Evolutionary conservation across 352 stramenopile species (phyloP), one percentile per base, ranked within the genome.

Genomic region (Phytopythium delawarense): DNA sequence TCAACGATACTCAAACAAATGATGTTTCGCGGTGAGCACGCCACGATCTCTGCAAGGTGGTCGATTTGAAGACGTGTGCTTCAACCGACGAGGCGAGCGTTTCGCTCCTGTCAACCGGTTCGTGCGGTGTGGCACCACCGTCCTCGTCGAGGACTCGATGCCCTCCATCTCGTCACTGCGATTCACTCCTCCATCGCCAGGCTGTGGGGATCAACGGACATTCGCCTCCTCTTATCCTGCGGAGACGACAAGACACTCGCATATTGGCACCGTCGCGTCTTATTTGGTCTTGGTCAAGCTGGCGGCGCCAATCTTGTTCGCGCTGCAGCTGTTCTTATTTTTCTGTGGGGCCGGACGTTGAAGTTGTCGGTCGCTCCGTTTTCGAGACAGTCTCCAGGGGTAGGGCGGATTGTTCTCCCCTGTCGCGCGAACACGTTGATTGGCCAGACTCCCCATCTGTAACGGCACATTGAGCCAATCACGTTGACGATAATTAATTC

Each of bases 321-420:
- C 5, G 42, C 6, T 23, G 7, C 34, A 12, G 34, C 11, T 39
- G 34, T 48, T 48, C 42, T 25, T 25, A 11, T 25, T 48, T 48
- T n/a, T 28, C 25, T 28, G 25, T 28, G 25, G 25, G 39, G 39
- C 11, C 6, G 50, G 28, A 56, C 23, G 50, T 56, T 56, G 50
- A 56, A 56, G 50, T 56, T 56, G 50, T 40, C 8, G 7, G 50
- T 0, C 16, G 46, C 28, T 37, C 50, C 28, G 28, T 56, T 55
- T 56, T 56, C 28, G 50, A 56, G 50, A 56, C 50, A 56, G 50
- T 56, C 28, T 18, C 40, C 30, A 37, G 50, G 50, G 50, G 3
- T 56, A 56, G 50, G 50, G 28, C 18, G 30, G 12, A 56, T 56
- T 40, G 50, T 56, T 56, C 50, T 56, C 25, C 28, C 50, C 28